Evolutionary conservation across 805 yeast species (phyloP), one percentile per base, ranked within the genome.

Genomic region (Scheffersomyces ergatensis): DNA sequence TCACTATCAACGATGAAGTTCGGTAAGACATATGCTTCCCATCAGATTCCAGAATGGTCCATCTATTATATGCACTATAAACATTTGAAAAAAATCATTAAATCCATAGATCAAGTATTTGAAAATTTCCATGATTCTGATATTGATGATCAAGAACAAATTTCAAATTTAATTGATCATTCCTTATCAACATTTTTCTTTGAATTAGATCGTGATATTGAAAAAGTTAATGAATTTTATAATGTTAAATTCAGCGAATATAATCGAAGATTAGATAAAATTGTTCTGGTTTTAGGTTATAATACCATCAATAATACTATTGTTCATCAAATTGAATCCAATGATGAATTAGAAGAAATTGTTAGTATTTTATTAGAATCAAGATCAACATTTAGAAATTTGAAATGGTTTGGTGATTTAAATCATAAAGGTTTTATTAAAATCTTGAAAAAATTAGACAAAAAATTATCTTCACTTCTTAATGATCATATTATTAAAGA

Each of bases 41-140:
- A 92, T 63, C 96, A 89, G 70, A 89, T 90, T 42, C 97, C 97
- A 3, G 96, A 89, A 63, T 92, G 98, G 98, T 73, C 80, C 37
- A 77, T 78, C 43, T 76, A 76, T 53, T 92, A 92, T 56, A 77
- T 92, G 73, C 85, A 88, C 65, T 92, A 92, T 65, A 92, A 89
- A 60, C 79, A 76, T 36, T 72, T 92, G 50, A 92, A 92, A 67
- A 82, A 85, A 55, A 78, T 80, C 52, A 86, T 92, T 63, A 87
- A 87, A 59, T 74, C 72, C 32, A 77, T 87, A 18, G 76, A 72
- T 24, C 48, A 48, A 3, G 68, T 47, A 1, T 17, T 33, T 29
- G 49, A 38, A n/a, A 42, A 62, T 33, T 29, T 29, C 11, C 5
- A 29, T 14, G 13, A 29, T 29, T 14, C 11, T 9, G 62, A 59